Evolutionary conservation across 2,329 filamentous ascomycete species (phyloP).

Genomic region (Fusarium veterinarium): DNA sequence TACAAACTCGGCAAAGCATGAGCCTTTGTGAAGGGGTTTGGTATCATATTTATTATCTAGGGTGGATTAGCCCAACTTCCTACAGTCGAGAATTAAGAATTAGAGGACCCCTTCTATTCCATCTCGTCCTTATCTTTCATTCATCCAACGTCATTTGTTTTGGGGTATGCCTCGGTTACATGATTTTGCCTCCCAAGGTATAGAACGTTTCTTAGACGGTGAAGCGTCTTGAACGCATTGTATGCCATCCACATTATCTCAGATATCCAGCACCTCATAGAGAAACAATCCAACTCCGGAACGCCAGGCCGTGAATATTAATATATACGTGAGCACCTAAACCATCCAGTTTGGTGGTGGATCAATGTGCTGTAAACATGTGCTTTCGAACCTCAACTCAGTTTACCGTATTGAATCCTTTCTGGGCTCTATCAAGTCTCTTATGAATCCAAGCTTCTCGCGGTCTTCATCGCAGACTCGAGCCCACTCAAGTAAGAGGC

Average conservation of each 20-base stretch:
- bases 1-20: not conserved
- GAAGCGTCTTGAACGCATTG: not conserved
- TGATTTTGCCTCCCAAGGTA: slow-evolving; percentile 13
- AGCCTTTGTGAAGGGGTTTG: not conserved
- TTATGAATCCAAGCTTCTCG: slow-evolving; percentile 57
- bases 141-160: slow-evolving; percentile 21
- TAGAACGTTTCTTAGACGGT: slow-evolving; percentile 4
- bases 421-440: slow-evolving; percentile 50
- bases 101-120: slow-evolving; percentile 24
- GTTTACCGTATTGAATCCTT: slow-evolving; percentile 29
- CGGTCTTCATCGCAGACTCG: slow-evolving; percentile 60
- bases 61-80: slow-evolving; percentile 17
- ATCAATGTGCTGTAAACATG: slow-evolving; percentile 18
- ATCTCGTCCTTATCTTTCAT: slow-evolving; percentile 15
- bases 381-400: slow-evolving; percentile 2
- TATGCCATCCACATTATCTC: slow-evolving; percentile 30
- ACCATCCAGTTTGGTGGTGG: not conserved
- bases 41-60: slow-evolving; percentile 26
- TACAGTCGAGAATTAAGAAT: slow-evolving; percentile 25
- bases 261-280: slow-evolving; percentile 11
- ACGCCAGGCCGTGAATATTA: slow-evolving; percentile 45
- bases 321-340: slow-evolving; percentile 32
- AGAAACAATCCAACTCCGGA: slow-evolving; percentile 35
- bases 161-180: slow-evolving; percentile 11
- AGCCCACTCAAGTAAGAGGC: slow-evolving; percentile 69